Evolutionary conservation across 1,284 basidiomycete species (phyloP), one percentile per base, ranked within the genome.

Genomic region (Wolfiporia cocos): DNA sequence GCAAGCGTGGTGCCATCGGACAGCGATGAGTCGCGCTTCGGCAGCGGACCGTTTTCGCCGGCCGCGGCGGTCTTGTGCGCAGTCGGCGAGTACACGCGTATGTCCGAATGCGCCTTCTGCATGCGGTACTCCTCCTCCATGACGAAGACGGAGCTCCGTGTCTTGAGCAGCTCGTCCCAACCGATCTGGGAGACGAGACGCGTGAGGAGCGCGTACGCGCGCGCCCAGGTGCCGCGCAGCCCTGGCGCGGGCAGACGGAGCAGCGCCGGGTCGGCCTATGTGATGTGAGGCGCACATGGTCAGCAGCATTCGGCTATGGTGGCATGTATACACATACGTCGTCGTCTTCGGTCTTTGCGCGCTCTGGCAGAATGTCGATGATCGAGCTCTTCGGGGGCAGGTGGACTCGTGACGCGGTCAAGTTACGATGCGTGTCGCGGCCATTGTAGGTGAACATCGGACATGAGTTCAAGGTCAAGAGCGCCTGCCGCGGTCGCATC

Each of bases 401-500:
- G 62, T 96, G 92, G 11, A 92, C 80, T 42, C 84, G 79, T 1
- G 86, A 73, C 1, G 94, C 85, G 1, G 86, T 76, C 5, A 97
- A 81, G 66, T 82, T 84, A 5, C 93, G 79, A 62, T 99, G 96
- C 9, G 88, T 72, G 63, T 99, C 96, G 14, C 94, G 83, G 42
- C 96, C 95, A 61, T 97, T 97, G 69, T 91, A 99, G 2, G 95
- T 98, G 66, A 99, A 99, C 95, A 99, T 99, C 1, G 95, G 95
- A 68, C 96, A 99, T 29, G 95, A 98, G 61, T 99, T 99, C 47
- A 99, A 78, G 1, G 95, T 98, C 30, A 98, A 74, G 11, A 99
- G 70, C 0, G 95, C 92, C 74, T 77, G 43, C 14, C 14, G 33
- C 38, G 48, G 37, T 18, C 21, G 32, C n/a, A 31, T 33, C n/a